Evolutionary conservation across 257 asterid genomes (phyloP).

Genomic region (Capsicum rhomboideum): DNA sequence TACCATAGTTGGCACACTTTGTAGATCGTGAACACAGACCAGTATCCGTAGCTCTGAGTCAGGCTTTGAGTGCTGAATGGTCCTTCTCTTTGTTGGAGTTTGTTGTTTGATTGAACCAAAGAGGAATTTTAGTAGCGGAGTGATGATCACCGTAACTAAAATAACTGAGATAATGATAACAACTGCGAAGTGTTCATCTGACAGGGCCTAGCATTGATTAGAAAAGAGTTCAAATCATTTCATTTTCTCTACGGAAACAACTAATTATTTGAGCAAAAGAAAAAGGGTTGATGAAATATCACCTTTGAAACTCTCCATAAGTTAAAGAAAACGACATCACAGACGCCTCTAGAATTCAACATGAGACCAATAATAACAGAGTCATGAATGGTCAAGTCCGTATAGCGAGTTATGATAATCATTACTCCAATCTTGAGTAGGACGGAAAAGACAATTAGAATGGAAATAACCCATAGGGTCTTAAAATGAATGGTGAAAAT

Average conservation of each 20-base stretch:
- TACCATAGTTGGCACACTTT: constrained; percentile 43
- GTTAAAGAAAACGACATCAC: constrained; percentile 58
- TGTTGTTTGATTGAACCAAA: constrained; percentile 31
- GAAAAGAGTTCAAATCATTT: not conserved
- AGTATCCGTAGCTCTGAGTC: constrained; percentile 50
- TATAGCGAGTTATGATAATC: constrained; percentile 21
- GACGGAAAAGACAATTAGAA: constrained; percentile 17
- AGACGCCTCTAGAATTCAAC: constrained; percentile 47
- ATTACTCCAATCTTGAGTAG: constrained; percentile 31
- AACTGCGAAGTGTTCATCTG: constrained; percentile 45
- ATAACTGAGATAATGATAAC: constrained; percentile 36
- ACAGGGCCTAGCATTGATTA: constrained; percentile 30
- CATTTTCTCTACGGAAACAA: not conserved
- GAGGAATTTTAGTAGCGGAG: constrained; percentile 44
- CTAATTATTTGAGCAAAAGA: not conserved
- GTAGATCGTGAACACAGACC: constrained; percentile 52
- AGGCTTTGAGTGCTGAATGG: constrained; percentile 50
- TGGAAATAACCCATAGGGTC: constrained; percentile 27
- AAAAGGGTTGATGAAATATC: not conserved
- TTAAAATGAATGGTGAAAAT: constrained; percentile 28
- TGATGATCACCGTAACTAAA: constrained; percentile 41
- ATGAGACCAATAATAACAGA: constrained; percentile 57
- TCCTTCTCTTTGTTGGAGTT: constrained; percentile 32
- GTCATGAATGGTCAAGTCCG: constrained; percentile 26
- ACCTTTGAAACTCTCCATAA: constrained; percentile 49